Conservation (phyloP, 306 rosid genomes). For the Quercus wislizeni region DNA sequence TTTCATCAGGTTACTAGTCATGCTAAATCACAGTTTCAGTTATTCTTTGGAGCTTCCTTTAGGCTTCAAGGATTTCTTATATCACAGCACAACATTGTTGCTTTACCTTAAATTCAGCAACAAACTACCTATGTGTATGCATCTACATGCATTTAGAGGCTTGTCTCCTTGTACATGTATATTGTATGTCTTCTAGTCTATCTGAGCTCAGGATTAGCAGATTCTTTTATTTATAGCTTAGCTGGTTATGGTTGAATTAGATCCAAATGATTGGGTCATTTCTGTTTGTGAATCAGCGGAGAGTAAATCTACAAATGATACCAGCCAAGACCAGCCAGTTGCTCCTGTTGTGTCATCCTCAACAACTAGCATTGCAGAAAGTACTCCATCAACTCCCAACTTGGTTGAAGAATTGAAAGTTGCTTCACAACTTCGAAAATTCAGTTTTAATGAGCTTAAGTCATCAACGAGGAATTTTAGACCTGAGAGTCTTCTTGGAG, state of each 20-base stretch:
- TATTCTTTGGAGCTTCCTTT: too few species aligned
- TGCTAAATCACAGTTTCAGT: too few species aligned
- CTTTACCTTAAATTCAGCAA: neutral
- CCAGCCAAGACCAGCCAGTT: constrained; percentile 18
- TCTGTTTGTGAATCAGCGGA: constrained; percentile 25
- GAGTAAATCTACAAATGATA: constrained; percentile 26
- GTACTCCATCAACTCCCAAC: constrained; percentile 33
- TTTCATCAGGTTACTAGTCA: too few species aligned
- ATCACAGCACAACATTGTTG: too few species aligned
- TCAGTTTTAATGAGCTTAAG: constrained; percentile 43
- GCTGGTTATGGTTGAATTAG: constrained; percentile 3
- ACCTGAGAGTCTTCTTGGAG: constrained; percentile 43
- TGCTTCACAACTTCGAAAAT: constrained; percentile 42
- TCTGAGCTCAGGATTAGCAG: neutral
- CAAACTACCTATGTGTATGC: neutral
- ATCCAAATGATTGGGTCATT: neutral
- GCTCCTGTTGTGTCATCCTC: constrained; percentile 31
- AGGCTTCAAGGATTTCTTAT: neutral
- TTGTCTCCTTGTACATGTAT: neutral
- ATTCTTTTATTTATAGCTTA: neutral
- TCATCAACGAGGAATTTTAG: constrained; percentile 45
- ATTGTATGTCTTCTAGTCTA: neutral
- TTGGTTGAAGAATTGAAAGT: constrained; percentile 34
- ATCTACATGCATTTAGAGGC: neutral
- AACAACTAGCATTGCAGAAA: constrained; percentile 29